Evolutionary conservation across 2,329 filamentous ascomycete genomes (phyloP), one percentile per base, ranked within the genome.

Genomic region (Tolypocladium sp.): DNA sequence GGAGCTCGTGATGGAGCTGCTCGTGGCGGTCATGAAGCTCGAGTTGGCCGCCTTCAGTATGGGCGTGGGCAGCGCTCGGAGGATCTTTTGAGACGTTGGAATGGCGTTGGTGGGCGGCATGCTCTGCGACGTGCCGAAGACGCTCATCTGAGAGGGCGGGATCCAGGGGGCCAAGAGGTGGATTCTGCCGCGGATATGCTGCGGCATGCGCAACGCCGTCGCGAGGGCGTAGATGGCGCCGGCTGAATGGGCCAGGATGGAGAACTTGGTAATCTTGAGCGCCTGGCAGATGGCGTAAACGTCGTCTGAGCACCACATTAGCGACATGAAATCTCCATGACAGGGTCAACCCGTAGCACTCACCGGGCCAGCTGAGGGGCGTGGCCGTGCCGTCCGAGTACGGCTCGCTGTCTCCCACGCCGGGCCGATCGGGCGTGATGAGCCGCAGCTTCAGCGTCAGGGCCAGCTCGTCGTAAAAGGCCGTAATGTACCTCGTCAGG

Each of bases 181-280:
- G 58, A 99, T 94, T 57, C 91, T 88, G 25, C 94, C 94, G 7
- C 92, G 88, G 62, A 99, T 95, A 69, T 97, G 91, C 67, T 97
- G 92, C 4, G 94, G 94, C 84, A 99, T 96, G 52, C 94, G 90
- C 52, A 99, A 79, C 0, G 94, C 94, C 0, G 94, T 97, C 0
- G 94, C 94, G 22, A 99, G 82, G 2, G 94, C 94, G 70, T 99
- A 99, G 57, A 99, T 96, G n/a, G 94, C 93, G 20, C 94, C 94
- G 1, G 94, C 94, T 0, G 93, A 97, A 73, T 99, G 94, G 2
- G 94, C 94, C 2, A 99, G 82, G 25, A 99, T 90, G 8, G 93
- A 97, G 70, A 99, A 99, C 65, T 96, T 96, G 13, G 88, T 94
- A 63, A 99, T 95, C 66, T 91, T 92, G 52, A 99, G 81, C 17